Conservation (phyloP, 208 protist species). For the Leishmania arabica region DNA sequence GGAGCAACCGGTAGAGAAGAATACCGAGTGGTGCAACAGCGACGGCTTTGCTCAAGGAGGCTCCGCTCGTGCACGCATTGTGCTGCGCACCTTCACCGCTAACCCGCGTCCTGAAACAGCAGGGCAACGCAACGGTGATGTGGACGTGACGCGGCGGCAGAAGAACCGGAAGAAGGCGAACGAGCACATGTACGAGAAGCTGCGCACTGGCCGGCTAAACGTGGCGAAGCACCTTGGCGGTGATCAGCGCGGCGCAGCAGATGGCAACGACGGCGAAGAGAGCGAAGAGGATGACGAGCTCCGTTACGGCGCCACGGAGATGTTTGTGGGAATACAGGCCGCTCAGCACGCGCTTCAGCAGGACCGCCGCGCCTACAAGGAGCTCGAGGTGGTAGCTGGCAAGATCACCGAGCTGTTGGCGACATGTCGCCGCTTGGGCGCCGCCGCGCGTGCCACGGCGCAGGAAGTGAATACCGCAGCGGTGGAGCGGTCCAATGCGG, state of each 20-base stretch:
- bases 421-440: constrained; percentile 44
- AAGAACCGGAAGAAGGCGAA: constrained; percentile 56
- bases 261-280: constrained; percentile 27
- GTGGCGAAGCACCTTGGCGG: constrained; percentile 18
- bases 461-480: not conserved
- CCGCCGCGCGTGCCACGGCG: constrained; percentile 2
- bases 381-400: constrained; percentile 66
- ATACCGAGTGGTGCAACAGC: not conserved
- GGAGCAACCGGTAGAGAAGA: not conserved
- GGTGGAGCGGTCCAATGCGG: not conserved
- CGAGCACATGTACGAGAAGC: constrained; percentile 77
- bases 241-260: not conserved
- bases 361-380: constrained; percentile 50
- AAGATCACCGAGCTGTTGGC: constrained; percentile 67
- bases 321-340: constrained; percentile 80
- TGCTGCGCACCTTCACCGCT: constrained; percentile 77
- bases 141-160: constrained; percentile 39
- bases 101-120: constrained; percentile 63
- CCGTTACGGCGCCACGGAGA: constrained; percentile 48
- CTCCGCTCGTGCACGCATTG: constrained; percentile 25
- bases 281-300: constrained; percentile 33
- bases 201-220: constrained; percentile 62
- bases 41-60: not conserved
- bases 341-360: constrained; percentile 55
- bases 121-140: constrained; percentile 37